These are phyloP conservation scores for Tolypocladium album DNA, from an alignment of 2,329 filamentous ascomycete genomes.

Conservation along the genomic window DNA sequence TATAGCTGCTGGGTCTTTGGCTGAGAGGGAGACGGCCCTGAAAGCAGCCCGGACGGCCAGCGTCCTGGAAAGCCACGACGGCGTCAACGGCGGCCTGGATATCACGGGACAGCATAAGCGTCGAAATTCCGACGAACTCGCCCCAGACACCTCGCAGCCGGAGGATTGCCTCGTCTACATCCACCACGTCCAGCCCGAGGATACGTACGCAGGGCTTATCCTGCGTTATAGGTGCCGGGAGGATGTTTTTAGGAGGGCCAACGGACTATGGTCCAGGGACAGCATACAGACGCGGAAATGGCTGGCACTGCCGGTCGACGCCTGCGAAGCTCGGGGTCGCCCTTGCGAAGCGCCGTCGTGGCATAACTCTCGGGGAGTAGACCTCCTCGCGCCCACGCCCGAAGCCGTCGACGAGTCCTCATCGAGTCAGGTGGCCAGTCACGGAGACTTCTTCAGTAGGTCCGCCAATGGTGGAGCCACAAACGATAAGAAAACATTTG, in stretches of 20 bases:
- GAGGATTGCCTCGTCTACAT: conserved; percentile 80
- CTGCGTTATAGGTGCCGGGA: conserved; percentile 83
- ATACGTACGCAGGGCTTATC: conserved; percentile 85
- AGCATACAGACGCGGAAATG: conserved; percentile 75
- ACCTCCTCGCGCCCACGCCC: conserved; percentile 42
- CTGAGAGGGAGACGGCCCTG: conserved; percentile 41
- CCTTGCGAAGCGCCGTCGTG: conserved; percentile 44
- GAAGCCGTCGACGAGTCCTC: conserved; percentile 13
- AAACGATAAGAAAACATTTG: conserved; percentile 15
- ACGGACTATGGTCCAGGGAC: conserved; percentile 91
- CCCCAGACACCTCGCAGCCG: conserved; percentile 42
- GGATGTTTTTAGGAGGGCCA: conserved; percentile 73
- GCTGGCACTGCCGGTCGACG: conserved; percentile 78
- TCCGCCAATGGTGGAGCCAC: conserved; percentile 20
- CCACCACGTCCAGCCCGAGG: conserved; percentile 70
- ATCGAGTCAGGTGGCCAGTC: conserved; percentile 13
- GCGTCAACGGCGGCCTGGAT: conserved; percentile 48
- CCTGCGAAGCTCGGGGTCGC: conserved; percentile 73
- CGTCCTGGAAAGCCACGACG: conserved; percentile 50
- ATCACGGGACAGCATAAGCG: conserved; percentile 49
- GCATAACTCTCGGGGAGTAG: conserved; percentile 28
- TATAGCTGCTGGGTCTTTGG: conserved; percentile 43
- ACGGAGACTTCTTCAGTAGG: conserved; percentile 31
- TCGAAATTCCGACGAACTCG: conserved; percentile 56
- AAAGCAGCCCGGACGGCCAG: conserved; percentile 47